Base-by-base conservation (phyloP, 345 rosid genomes). In the Eucalyptus erythrocorys region DNA sequence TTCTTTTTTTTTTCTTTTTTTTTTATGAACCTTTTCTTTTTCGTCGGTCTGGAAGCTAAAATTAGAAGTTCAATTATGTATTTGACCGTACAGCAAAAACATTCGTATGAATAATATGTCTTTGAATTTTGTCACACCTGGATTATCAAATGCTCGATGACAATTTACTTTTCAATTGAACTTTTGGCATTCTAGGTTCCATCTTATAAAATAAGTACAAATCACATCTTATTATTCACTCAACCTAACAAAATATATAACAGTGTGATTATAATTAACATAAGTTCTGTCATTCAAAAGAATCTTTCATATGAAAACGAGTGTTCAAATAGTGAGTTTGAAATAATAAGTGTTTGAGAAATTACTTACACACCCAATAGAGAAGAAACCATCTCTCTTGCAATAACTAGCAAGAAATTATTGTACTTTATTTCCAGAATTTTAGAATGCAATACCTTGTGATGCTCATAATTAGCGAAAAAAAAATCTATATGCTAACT, bases 11-110 rank as follows among this genome's bases (percentile, higher is more conserved):
- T n/a, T n/a, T n/a, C n/a, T n/a, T n/a, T n/a, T n/a, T n/a, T n/a
- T n/a, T n/a, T n/a, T n/a, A n/a, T n/a, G n/a, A n/a, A n/a, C 42
- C 42, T 68, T 68, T 68, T 66, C 6, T 68, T 68, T 32, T 6
- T 27, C 0, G 22, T 32, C 2, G 1, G 22, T 68, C 1, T 16
- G 42, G 0, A 32, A 68, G 32, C 10, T 34, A 16, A 68, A 68
- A 68, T 8, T 0, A 34, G 22, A 68, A 32, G 1, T 68, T 68
- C 6, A 0, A 68, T 32, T 68, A 1, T 68, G 0, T 9, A 68
- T 68, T 16, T 17, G 22, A 68, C 1, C 24, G 16, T 32, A 17
- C 4, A 9, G 0, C 24, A 8, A 32, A 68, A 68, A 8, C 37
- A 11, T 32, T 4, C 7, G 5, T 5, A 4, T 10, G 4, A 6